A percentile compares a stretch with the other conserved stretches of the same genome.
Conservation (phyloP, 305 asterid genomes). For the Solanum hybrid region DNA sequence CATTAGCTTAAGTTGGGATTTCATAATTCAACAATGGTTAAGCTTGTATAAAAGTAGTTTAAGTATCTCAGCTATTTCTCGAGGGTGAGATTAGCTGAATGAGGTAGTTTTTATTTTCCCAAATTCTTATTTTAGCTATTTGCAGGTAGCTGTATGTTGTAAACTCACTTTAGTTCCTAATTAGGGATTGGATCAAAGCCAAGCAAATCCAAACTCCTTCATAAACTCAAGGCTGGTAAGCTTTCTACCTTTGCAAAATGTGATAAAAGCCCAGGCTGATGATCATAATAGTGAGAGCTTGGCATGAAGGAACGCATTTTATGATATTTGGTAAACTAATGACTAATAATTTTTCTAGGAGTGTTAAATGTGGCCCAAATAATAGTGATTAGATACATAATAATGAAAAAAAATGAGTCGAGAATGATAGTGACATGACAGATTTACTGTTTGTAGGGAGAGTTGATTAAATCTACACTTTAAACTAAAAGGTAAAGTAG, state of each 20-base stretch:
- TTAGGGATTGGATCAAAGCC: neutral
- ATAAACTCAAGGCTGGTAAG: neutral
- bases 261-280: neutral
- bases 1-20: conserved; percentile 16
- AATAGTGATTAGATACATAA: neutral
- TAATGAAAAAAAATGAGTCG: neutral
- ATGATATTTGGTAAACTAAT: neutral
- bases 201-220: neutral
- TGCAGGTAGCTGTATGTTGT: neutral
- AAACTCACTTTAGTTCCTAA: neutral
- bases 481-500: neutral
- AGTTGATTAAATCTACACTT: neutral
- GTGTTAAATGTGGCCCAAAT: neutral
- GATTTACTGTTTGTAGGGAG: neutral
- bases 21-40: neutral
- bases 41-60: neutral
- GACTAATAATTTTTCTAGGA: neutral
- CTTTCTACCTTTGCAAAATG: neutral
- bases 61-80: neutral
- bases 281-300: neutral
- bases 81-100: neutral
- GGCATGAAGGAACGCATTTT: neutral
- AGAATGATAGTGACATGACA: neutral
- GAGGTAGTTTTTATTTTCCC: neutral
- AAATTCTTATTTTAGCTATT: neutral